Base-by-base conservation (phyloP, 2,329 filamentous ascomycete species). In the Fusarium pininemorale region DNA sequence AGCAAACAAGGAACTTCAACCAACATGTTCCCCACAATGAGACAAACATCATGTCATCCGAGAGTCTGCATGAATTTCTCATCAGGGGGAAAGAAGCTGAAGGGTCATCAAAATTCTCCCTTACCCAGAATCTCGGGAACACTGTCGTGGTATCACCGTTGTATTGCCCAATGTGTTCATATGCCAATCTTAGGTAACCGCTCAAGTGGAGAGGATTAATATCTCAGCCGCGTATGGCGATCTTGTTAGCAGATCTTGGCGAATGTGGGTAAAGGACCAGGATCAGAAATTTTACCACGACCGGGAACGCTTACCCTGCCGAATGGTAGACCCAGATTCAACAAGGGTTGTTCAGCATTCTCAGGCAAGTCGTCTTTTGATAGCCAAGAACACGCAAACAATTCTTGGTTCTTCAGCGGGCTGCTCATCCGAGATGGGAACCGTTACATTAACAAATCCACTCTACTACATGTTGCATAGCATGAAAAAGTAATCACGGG, bases 401-500 rank as follows among this genome's bases (percentile, higher is more conserved):
- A 30, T 35, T n/a, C 61, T 39, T 37, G 28, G 35, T 44, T 58
- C 37, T 47, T n/a, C 28, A n/a, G 12, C 35, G 22, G 20, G 3
- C 16, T 28, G 9, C 32, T 26, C 7, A 26, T 28, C 42, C 15
- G 20, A 30, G 18, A 16, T n/a, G 11, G 6, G n/a, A 69, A 2
- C 18, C 11, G 37, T 41, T 37, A 10, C 56, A 35, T 41, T n/a
- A 9, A 16, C 6, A 1, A 39, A 41, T 28, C 66, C 64, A 50
- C 66, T 55, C 15, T 1, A 9, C 37, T 44, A 35, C 37, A 50
- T 20, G 10, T 20, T 42, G 38, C 30, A 55, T 55, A 26, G 22
- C 63, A 66, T 41, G 16, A 5, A 44, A 54, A 44, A 54, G 42
- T 9, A 70, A 70, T 66, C 41, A 70, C 66, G 47, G 67, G 42